Percentiles rank a stretch among this genome's conserved stretches.
phyloP scores from a whole-genome alignment of 768 basidiomycete species.

The Rhodotorula diobovata region DNA sequence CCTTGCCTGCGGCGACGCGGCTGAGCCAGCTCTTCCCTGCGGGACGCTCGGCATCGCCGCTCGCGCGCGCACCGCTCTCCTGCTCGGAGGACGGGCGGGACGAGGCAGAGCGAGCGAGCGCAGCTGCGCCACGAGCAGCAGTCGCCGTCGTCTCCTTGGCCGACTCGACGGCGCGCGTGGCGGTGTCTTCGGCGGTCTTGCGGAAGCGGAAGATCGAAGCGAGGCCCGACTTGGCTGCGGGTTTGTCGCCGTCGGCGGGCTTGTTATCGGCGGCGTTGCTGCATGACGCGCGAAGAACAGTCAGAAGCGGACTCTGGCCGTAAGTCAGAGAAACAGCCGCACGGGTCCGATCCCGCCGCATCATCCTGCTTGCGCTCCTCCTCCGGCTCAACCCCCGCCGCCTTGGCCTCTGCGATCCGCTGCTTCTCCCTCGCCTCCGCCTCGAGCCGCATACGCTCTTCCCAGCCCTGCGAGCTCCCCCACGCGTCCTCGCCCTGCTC shows the following conservation, averaged over 20 bases:
- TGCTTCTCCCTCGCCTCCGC: not conserved
- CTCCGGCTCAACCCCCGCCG: not conserved
- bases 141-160: not conserved
- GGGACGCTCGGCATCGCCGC: not conserved
- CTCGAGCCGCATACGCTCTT: slow-evolving; percentile 3
- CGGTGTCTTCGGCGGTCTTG: not conserved
- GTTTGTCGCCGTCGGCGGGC: not conserved
- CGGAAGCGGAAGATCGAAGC: slow-evolving; percentile 9
- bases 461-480: slow-evolving; percentile 20
- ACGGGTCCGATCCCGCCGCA: not conserved
- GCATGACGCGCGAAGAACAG: too few species aligned
- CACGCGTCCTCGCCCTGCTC: slow-evolving; percentile 22
- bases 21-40: not conserved
- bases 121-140: not conserved
- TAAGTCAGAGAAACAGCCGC: not conserved
- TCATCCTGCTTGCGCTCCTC: not conserved
- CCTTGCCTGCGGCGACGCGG: not conserved
- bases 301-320: too few species aligned
- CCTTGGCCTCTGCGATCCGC: not conserved
- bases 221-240: not conserved
- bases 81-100: not conserved
- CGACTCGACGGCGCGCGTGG: not conserved
- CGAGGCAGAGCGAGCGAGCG: not conserved
- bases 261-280: not conserved
- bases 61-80: not conserved